A percentile compares a stretch with the other conserved stretches of the same genome.
These are phyloP conservation scores for Naganishia friedmannii DNA, from an alignment of 768 basidiomycete species.

Conservation along the genomic window DNA sequence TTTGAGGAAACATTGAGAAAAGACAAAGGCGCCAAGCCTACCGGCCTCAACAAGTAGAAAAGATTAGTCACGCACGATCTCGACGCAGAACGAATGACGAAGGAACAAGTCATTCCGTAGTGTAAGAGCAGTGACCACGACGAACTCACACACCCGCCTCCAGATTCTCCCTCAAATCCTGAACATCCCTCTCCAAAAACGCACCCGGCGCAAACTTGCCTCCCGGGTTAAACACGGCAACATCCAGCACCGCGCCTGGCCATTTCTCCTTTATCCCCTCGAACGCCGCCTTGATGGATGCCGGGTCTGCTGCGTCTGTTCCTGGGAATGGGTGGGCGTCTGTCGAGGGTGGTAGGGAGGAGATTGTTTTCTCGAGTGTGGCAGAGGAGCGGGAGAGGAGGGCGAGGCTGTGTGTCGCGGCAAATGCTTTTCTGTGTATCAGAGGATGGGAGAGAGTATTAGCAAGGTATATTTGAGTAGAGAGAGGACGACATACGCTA, in stretches of 20 bases:
- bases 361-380: slow-evolving; percentile 35
- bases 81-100: too few species aligned
- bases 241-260: slow-evolving; percentile 41
- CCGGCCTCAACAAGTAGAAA: too few species aligned
- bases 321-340: slow-evolving; percentile 31
- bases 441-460: not conserved
- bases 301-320: slow-evolving; percentile 34
- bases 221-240: slow-evolving; percentile 44
- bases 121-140: too few species aligned
- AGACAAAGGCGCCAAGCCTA: slow-evolving; percentile 42
- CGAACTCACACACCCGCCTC: slow-evolving; percentile 42
- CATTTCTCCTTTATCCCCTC: slow-evolving; percentile 38
- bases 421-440: slow-evolving; percentile 32
- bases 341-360: slow-evolving; percentile 25
- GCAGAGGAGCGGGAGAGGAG: slow-evolving; percentile 43
- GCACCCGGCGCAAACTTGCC: slow-evolving; percentile 34
- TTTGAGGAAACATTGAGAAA: slow-evolving; percentile 40
- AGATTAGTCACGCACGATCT: too few species aligned
- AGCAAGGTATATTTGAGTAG: not conserved
- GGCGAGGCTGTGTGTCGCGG: slow-evolving; percentile 44
- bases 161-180: slow-evolving; percentile 36
- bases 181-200: slow-evolving; percentile 39
- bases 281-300: slow-evolving; percentile 36
- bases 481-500: slow-evolving; percentile 25
- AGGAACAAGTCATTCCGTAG: too few species aligned